phyloP scores from a whole-genome alignment of 805 yeast genomes.

The Kazachstania viticola region DNA sequence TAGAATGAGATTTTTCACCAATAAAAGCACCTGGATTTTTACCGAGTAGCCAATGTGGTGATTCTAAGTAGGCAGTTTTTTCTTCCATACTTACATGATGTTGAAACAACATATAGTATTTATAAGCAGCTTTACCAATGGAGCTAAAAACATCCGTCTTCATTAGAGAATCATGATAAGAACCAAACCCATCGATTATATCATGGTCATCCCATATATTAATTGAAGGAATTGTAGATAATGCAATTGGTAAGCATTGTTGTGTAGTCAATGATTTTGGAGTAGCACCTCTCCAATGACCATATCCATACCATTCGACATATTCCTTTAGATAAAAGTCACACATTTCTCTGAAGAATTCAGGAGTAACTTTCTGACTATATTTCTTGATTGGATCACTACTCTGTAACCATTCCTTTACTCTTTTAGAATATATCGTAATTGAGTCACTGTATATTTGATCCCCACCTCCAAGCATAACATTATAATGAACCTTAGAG shows the following conservation, averaged over 20 bases:
- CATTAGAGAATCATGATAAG: slow-evolving; percentile 73
- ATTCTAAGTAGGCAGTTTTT: slow-evolving; percentile 26
- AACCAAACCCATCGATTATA: slow-evolving; percentile 92
- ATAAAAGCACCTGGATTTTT: slow-evolving; percentile 48
- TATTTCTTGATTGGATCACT: slow-evolving; percentile 37
- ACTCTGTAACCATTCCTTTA: slow-evolving; percentile 53
- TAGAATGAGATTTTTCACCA: slow-evolving; percentile 51
- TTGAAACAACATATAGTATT: slow-evolving; percentile 84
- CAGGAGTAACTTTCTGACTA: slow-evolving; percentile 33
- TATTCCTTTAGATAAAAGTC: slow-evolving; percentile 64
- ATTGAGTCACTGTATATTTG: slow-evolving; percentile 85
- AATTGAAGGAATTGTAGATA: slow-evolving; percentile 74
- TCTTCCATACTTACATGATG: slow-evolving; percentile 54
- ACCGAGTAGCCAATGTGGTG: slow-evolving; percentile 55
- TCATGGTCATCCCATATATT: slow-evolving; percentile 94
- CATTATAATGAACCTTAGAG: slow-evolving; percentile 58
- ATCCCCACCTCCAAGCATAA: slow-evolving; percentile 96
- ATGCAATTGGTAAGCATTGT: slow-evolving; percentile 55
- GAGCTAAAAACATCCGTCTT: slow-evolving; percentile 50
- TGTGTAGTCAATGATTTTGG: slow-evolving; percentile 53
- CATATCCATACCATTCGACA: slow-evolving; percentile 81
- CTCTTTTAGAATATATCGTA: slow-evolving; percentile 40
- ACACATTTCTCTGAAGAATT: slow-evolving; percentile 44
- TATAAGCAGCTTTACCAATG: slow-evolving; percentile 71
- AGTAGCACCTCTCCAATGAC: slow-evolving; percentile 62